Conservation (phyloP, 1,284 basidiomycete genomes). For the Ceraceosorus bombacis region DNA sequence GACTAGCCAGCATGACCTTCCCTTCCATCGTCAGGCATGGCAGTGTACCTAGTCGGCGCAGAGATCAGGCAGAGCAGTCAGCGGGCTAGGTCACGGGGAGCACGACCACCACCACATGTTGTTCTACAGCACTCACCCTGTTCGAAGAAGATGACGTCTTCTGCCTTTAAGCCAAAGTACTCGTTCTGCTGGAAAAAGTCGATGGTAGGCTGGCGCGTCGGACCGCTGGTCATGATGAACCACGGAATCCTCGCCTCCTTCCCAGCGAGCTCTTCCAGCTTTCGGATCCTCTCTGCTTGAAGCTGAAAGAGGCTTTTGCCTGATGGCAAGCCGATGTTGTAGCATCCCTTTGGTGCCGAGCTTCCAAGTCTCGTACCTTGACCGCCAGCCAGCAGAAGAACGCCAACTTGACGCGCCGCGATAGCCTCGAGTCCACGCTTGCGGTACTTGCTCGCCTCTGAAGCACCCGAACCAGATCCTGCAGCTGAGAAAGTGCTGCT, state of each 20-base stretch:
- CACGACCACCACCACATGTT: background rate
- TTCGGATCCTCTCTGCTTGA: slow-evolving; percentile 86
- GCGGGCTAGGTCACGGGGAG: slow-evolving; percentile 13
- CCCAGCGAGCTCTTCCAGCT: slow-evolving; percentile 67
- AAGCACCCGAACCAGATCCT: slow-evolving; percentile 21
- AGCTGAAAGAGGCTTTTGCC: slow-evolving; percentile 91
- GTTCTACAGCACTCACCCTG: slow-evolving; percentile 62
- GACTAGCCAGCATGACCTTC: slow-evolving; percentile 78
- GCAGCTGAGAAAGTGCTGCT: slow-evolving; percentile 6
- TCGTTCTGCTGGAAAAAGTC: slow-evolving; percentile 70
- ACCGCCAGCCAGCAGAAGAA: slow-evolving; percentile 93
- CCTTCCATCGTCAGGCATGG: slow-evolving; percentile 91
- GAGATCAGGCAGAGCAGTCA: background rate
- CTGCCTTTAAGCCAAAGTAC: slow-evolving; percentile 73
- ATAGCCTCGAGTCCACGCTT: slow-evolving; percentile 71
- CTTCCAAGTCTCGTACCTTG: slow-evolving; percentile 93
- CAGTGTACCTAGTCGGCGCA: slow-evolving; percentile 64
- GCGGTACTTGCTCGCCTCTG: slow-evolving; percentile 57
- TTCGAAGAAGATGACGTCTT: slow-evolving; percentile 88
- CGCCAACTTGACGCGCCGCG: slow-evolving; percentile 72
- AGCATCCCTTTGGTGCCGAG: slow-evolving; percentile 89
- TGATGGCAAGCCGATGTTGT: slow-evolving; percentile 87
- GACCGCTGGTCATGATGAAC: slow-evolving; percentile 99
- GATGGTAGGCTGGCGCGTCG: slow-evolving; percentile 80
- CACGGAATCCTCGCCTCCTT: slow-evolving; percentile 58